Base-by-base conservation (phyloP, 2,329 filamentous ascomycete species). In the Diaporthe ampelina region DNA sequence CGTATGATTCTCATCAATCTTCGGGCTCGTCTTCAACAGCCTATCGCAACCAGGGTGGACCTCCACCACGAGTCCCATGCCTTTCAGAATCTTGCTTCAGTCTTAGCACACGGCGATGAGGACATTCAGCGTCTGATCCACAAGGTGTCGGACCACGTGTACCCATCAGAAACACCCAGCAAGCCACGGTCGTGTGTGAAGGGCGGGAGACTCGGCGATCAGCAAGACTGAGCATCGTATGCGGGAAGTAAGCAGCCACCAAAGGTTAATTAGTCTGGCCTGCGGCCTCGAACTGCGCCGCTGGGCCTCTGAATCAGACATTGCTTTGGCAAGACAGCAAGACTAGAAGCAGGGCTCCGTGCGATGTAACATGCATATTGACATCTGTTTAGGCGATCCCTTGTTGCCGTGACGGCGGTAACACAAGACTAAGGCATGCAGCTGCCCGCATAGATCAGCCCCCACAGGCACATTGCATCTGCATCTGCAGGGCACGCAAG, bases 401-500 rank as follows among this genome's bases (percentile, higher is more conserved):
- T 48, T 59, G 29, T 21, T 35, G 37, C 40, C 59, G 9, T 24
- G 56, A 26, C 45, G 40, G 26, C 9, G 45, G 57, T 72, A 43
- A 24, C 59, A 61, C 57, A 45, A 45, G 32, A 13, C 70, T 61
- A 63, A 52, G 48, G 70, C 70, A 63, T 52, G 45, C 57, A 21
- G 57, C 26, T 54, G 35, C 57, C 45, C 59, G 37, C 57, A 52
- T 45, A 24, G 35, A 63, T 40, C 52, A 72, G 57, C 57, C 45
- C 54, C 70, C 43, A 52, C 45, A 72, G 57, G 70, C 70, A 72
- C 70, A 72, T 63, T 72, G 70, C 70, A 72, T 59, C 32, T 72
- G 57, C 57, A 43, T 37, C 32, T 65, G 70, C 57, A 61, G 61
- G 56, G 45, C 43, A 59, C 21, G 54, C 37, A 59, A 59, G 21